Percentiles rank a stretch among this genome's conserved stretches.
These are phyloP conservation scores for Ilyonectria destructans DNA, from an alignment of 2,329 filamentous ascomycete species.

Conservation along the genomic window DNA sequence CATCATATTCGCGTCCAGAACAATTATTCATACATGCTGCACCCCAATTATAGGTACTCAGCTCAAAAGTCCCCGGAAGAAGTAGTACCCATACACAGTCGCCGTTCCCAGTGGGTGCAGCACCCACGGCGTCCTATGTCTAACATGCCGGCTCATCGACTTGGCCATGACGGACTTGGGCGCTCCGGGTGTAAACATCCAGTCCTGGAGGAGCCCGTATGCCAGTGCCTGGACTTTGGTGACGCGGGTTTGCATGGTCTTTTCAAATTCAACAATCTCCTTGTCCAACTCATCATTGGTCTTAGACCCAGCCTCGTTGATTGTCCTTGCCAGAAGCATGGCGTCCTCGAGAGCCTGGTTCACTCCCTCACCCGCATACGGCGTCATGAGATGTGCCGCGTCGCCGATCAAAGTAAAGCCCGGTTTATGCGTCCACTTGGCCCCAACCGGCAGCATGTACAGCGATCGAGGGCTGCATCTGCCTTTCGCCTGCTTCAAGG, in stretches of 20 bases:
- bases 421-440: conserved; percentile 62
- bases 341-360: conserved; percentile 73
- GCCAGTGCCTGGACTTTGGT: conserved; percentile 58
- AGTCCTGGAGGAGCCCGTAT: conserved; percentile 63
- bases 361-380: conserved; percentile 73
- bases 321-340: conserved; percentile 62
- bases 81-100: conserved; percentile 50
- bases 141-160: conserved; percentile 52
- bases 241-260: conserved; percentile 57
- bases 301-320: conserved; percentile 52
- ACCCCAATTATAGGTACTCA: conserved; percentile 2
- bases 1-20: conserved; percentile 4
- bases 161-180: conserved; percentile 62
- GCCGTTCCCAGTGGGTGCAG: conserved; percentile 52
- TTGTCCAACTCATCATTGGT: conserved; percentile 52
- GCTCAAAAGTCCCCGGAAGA: conserved; percentile 38
- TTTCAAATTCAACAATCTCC: conserved; percentile 56
- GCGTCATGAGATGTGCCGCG: conserved; percentile 73
- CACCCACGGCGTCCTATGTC: conserved; percentile 50
- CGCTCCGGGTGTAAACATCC: conserved; percentile 64
- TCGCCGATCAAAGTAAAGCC: conserved; percentile 73
- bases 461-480: conserved; percentile 61
- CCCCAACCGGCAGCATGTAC: conserved; percentile 68
- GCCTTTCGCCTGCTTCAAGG: conserved; percentile 59
- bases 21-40: conserved; percentile 3